These are phyloP conservation scores for Lodderomyces orthopsilosis DNA, from an alignment of 1,139 yeast species.

Conservation along the genomic window DNA sequence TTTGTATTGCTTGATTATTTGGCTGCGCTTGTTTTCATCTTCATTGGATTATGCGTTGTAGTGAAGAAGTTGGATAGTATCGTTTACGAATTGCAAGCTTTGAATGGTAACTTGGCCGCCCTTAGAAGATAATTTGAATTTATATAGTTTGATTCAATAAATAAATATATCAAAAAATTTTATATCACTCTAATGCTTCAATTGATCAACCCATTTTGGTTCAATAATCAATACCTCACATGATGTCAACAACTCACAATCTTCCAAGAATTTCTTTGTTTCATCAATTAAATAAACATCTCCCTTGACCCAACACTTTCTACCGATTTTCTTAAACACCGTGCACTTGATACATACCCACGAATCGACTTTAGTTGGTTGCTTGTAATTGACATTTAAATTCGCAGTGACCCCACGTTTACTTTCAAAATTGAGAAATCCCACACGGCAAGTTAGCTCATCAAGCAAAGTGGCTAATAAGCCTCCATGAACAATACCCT, in stretches of 20 bases:
- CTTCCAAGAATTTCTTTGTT: constrained; percentile 16
- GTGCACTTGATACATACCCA: constrained; percentile 36
- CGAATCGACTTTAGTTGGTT: constrained; percentile 37
- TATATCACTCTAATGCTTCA: constrained; percentile 14
- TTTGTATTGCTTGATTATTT: constrained; percentile 13
- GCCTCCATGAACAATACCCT: constrained; percentile 56
- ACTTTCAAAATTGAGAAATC: constrained; percentile 45
- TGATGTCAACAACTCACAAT: constrained; percentile 28
- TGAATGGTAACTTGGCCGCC: constrained; percentile 10
- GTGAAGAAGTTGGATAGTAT: constrained; percentile 14
- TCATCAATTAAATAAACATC: constrained; percentile 23
- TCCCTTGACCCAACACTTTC: constrained; percentile 47
- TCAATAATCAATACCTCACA: constrained; percentile 46
- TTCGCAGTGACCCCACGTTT: constrained; percentile 47
- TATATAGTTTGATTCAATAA: background rate
- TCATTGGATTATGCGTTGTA: constrained; percentile 12
- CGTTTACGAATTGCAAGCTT: constrained; percentile 10
- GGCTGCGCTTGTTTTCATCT: constrained; percentile 13
- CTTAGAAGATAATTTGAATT: constrained; percentile 1
- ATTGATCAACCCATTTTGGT: constrained; percentile 46
- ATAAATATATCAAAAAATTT: background rate
- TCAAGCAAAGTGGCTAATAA: constrained; percentile 52
- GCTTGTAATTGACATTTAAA: constrained; percentile 40
- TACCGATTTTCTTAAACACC: constrained; percentile 31
- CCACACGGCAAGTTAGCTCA: constrained; percentile 52